Evolutionary conservation across 352 stramenopile genomes (phyloP).

Genomic region (Globisporangium okanoganense): DNA sequence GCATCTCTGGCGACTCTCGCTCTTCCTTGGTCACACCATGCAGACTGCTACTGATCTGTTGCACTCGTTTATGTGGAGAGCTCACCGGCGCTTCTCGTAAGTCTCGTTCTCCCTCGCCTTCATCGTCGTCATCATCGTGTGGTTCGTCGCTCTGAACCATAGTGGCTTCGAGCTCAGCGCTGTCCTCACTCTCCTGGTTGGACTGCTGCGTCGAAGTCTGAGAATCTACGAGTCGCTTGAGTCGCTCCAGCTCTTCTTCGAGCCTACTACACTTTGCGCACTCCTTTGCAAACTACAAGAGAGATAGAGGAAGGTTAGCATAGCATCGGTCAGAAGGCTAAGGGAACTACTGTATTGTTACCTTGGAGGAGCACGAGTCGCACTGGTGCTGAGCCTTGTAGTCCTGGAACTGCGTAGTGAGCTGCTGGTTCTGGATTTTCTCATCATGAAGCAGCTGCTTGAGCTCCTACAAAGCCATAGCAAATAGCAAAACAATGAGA

Average conservation of each 20-base stretch:
- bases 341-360: neutral
- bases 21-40: neutral
- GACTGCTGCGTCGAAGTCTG: neutral
- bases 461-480: slow-evolving; percentile 24
- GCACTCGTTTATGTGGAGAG: neutral
- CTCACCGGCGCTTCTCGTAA: too few species aligned
- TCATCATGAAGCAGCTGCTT: slow-evolving; percentile 48
- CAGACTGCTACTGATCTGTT: neutral
- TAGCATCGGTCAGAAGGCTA: neutral
- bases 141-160: slow-evolving; percentile 3
- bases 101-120: neutral
- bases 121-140: neutral
- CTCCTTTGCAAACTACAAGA: neutral
- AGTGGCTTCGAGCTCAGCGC: slow-evolving; percentile 4
- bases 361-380: slow-evolving; percentile 8
- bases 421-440: slow-evolving; percentile 26
- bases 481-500: neutral
- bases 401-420: slow-evolving; percentile 28
- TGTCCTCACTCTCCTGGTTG: slow-evolving; percentile 13
- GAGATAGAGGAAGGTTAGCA: slow-evolving; percentile 7
- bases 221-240: neutral
- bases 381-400: slow-evolving; percentile 20
- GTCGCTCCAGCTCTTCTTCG: slow-evolving; percentile 16
- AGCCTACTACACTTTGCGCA: slow-evolving; percentile 17
- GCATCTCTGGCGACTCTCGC: neutral